A percentile compares a stretch with the other conserved stretches of the same genome.
Conservation (phyloP, 139 green algal species). For the Zygnema cylindricum region DNA sequence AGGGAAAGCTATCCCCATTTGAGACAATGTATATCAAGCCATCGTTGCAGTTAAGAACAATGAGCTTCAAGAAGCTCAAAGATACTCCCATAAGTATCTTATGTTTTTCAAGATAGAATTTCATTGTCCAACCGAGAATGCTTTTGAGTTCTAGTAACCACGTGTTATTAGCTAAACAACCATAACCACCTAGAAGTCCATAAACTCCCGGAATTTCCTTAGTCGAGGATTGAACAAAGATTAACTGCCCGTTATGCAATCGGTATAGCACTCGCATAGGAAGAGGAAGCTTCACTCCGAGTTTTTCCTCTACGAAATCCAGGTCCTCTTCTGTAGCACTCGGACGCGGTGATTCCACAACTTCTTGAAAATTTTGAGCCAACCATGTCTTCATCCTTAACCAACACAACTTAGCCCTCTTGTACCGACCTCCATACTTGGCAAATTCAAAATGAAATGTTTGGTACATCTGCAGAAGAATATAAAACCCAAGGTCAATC, state of each 20-base stretch:
- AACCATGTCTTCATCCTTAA: slow-evolving; percentile 20
- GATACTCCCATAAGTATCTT: slow-evolving; percentile 20
- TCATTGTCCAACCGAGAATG: neutral
- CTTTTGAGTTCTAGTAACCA: no score
- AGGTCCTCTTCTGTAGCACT: slow-evolving; percentile 35
- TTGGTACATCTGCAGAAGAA: no score
- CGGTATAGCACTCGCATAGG: slow-evolving; percentile 47
- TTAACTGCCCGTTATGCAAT: slow-evolving; percentile 39
- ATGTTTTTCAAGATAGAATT: neutral
- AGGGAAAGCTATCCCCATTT: neutral
- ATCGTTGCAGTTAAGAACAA: slow-evolving; percentile 26
- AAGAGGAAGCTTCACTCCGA: slow-evolving; percentile 19
- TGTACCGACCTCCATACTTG: slow-evolving; percentile 16
- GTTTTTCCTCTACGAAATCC: slow-evolving; percentile 22
- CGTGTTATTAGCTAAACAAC: slow-evolving; percentile 51
- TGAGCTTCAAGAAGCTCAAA: slow-evolving; percentile 36
- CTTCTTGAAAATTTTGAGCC: slow-evolving; percentile 19
- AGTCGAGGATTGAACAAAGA: no score
- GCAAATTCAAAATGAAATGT: neutral
- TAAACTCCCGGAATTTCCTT: no score
- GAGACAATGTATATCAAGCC: slow-evolving; percentile 31
- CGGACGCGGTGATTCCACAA: slow-evolving; percentile 14
- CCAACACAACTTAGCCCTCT: slow-evolving; percentile 20
- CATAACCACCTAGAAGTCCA: slow-evolving; percentile 50
- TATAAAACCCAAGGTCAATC: no score